Base-by-base conservation (phyloP, 805 yeast species). In the Wickerhamiella occidentalis region DNA sequence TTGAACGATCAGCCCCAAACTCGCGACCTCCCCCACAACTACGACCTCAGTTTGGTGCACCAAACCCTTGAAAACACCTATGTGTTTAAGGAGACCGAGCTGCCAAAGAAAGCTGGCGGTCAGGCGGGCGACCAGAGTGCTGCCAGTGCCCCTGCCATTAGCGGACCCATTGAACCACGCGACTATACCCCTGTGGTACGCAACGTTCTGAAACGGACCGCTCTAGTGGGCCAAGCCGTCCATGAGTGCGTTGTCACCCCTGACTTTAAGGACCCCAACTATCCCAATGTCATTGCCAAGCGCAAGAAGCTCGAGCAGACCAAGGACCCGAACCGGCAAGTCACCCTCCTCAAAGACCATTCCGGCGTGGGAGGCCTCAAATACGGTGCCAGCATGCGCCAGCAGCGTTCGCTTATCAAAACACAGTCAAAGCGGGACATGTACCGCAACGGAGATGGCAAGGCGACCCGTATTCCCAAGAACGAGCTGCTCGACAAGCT, bases 181-280 rank as follows among this genome's bases (percentile, higher is more conserved):
- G 42, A 43, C 21, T 51, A 45, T 40, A 41, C 48, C 19, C 54
- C 54, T 13, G 42, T 45, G 11, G 48, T 51, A 11, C 35, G 43
- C 28, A 40, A 47, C 15, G 85, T 86, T 50, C 95, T 95, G 0
- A 87, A 79, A 61, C 84, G 85, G 58, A 88, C 98, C 0, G 76
- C 87, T 1, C 66, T 92, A 30, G 75, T 78, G 11, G 98, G 98
- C 35, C 85, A 87, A 33, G 80, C 90, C 25, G 83, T 81, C 50
- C 96, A 92, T 63, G 98, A 92, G 62, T 88, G 96, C 64, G 85
- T 82, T 58, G 80, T 85, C 18, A 76, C 82, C 47, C 96, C 97
- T 11, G 77, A 86, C 3, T 76, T 78, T 58, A 68, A 71, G 40
- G 94, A 86, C 60, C 73, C 76, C 25, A 81, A 82, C 61, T 86